Base-by-base conservation (phyloP, 2,329 filamentous ascomycete species). In the Drechslerella stenobrocha region DNA sequence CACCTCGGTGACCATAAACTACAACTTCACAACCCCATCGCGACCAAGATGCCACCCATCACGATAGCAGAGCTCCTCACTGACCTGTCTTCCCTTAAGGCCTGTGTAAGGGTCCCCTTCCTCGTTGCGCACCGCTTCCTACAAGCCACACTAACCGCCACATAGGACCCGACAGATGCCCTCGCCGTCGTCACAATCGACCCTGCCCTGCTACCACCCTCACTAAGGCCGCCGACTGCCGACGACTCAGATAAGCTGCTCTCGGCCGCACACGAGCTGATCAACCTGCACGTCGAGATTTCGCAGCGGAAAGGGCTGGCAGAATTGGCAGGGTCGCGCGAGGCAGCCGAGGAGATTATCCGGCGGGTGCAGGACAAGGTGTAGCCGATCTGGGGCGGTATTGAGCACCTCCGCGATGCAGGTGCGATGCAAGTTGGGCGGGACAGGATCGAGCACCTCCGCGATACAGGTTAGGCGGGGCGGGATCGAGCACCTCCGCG, bases 1-100 rank as follows among this genome's bases (percentile, higher is more conserved):
- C n/a, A n/a, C n/a, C n/a, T n/a, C n/a, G n/a, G n/a, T n/a, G 18
- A 20, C 15, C 2, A 8, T 3, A 18, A n/a, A 42, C n/a, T 3
- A 8, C 7, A 18, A 42, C 15, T 7, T 5, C 13, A 42, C 15
- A 30, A 8, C 58, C 8, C 32, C 24, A 48, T 60, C 24, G 28
- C 28, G 34, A 26, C 35, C 37, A 56, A 53, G n/a, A 67, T 67
- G 63, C 63, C 63, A 13, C 63, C 64, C 23, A 52, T 69, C 57
- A 69, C 64, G 32, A 58, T 69, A 53, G 64, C 57, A 50, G 64
- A 69, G 18, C 57, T 69, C 11, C 56, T 69, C 22, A 69, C 64
- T 1, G 64, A 69, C 20, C 52, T 69, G 23, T 63, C 57, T 9
- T 63, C 64, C n/a, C 57, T 69, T 23, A 69, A 63, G 45, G 64